These are phyloP conservation scores for Alternaria gaisen DNA, from an alignment of 2,329 filamentous ascomycete species.

Conservation along the genomic window DNA sequence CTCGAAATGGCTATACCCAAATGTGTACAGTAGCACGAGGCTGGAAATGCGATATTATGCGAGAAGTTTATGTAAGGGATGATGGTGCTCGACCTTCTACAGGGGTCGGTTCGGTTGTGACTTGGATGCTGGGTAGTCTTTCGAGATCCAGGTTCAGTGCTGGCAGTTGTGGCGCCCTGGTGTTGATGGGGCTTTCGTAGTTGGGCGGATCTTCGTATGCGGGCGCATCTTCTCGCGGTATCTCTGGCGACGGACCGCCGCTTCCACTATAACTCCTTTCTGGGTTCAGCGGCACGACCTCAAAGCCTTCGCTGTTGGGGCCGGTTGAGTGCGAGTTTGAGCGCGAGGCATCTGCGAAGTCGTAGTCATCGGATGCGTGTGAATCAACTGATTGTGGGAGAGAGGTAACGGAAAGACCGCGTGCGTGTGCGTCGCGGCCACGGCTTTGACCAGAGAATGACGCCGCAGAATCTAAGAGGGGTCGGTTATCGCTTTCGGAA, in stretches of 20 bases:
- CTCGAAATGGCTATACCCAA: background rate
- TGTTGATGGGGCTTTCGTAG: constrained; percentile 55
- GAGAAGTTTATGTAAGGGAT: constrained; percentile 17
- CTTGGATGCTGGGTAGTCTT: constrained; percentile 55
- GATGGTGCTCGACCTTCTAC: constrained; percentile 23
- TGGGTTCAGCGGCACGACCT: constrained; percentile 53
- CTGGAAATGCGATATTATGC: background rate
- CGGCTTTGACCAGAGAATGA: constrained; percentile 60
- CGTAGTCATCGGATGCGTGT: constrained; percentile 50
- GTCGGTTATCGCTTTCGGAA: constrained; percentile 74
- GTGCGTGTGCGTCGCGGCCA: constrained; percentile 47
- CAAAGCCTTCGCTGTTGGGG: constrained; percentile 50
- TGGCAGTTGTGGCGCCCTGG: constrained; percentile 47
- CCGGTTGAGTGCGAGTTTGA: constrained; percentile 29
- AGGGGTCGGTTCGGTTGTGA: constrained; percentile 49
- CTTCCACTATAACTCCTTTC: constrained; percentile 46
- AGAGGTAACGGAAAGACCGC: constrained; percentile 56
- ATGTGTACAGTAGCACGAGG: background rate
- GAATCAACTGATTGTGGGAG: constrained; percentile 49
- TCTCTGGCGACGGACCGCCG: constrained; percentile 33
- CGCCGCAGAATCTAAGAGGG: constrained; percentile 75
- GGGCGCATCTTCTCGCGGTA: constrained; percentile 46
- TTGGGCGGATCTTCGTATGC: constrained; percentile 60
- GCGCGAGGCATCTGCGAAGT: constrained; percentile 38
- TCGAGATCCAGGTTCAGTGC: constrained; percentile 52